Conservation (phyloP, 139 green algal genomes). For the Klebsormidium nitens region DNA sequence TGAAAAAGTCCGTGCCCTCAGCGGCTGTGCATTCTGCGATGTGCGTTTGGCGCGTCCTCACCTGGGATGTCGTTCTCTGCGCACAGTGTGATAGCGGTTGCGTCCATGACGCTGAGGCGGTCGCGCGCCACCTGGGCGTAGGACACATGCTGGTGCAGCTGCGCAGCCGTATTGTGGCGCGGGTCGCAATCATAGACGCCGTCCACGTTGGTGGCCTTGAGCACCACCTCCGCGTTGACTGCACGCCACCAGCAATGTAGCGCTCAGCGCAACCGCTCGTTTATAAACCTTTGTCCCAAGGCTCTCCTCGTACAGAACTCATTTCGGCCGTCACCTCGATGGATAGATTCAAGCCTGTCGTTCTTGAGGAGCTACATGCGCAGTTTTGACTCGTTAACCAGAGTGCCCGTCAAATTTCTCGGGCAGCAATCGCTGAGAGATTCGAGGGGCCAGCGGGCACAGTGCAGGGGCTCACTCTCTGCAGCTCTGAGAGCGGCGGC, state of each 20-base stretch:
- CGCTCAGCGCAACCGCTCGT: not conserved
- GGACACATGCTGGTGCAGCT: constrained; percentile 56
- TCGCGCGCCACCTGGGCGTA: constrained; percentile 56
- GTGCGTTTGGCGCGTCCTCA: no score
- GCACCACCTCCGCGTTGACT: constrained; percentile 73
- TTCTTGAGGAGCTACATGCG: no score
- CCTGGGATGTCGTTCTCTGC: constrained; percentile 92
- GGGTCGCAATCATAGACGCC: constrained; percentile 93
- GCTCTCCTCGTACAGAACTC: no score
- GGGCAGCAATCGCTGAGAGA: no score
- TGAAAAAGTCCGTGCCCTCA: no score
- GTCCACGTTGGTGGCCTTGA: constrained; percentile 97
- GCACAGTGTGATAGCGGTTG: constrained; percentile 96
- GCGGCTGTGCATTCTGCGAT: no score
- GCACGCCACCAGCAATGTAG: not conserved
- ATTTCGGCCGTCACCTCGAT: no score
- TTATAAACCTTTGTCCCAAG: no score
- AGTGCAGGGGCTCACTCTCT: constrained; percentile 66
- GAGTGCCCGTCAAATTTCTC: no score
- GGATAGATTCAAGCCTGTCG: no score
- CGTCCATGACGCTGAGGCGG: constrained; percentile 81
- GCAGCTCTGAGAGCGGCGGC: constrained; percentile 88
- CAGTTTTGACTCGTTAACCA: no score
- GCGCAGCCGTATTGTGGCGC: constrained; percentile 57
- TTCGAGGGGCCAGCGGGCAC: no score